phyloP scores from a whole-genome alignment of 805 yeast genomes.

The Candida nonsorbophila region DNA sequence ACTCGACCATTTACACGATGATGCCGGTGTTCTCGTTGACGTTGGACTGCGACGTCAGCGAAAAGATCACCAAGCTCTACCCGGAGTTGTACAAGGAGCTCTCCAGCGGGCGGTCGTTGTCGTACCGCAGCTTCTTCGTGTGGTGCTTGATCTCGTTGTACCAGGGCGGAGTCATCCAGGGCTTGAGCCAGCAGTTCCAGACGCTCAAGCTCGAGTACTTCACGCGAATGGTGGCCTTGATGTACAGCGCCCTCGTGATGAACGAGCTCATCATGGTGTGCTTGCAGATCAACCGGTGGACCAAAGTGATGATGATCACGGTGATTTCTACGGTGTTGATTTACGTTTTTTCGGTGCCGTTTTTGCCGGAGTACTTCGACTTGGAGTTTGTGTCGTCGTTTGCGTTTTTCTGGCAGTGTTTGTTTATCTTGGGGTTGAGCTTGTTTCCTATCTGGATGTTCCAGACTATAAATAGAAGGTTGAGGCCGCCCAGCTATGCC shows the following conservation, averaged over 20 bases:
- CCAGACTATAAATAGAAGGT: conserved; percentile 63
- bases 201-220: conserved; percentile 54
- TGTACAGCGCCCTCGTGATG: conserved; percentile 72
- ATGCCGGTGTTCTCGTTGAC: conserved; percentile 95
- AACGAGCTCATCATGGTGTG: conserved; percentile 95
- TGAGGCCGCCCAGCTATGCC: conserved; percentile 94
- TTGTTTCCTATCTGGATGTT: conserved; percentile 87
- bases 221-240: conserved; percentile 74
- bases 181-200: conserved; percentile 71
- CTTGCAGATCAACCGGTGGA: conserved; percentile 90
- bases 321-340: conserved; percentile 64
- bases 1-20: conserved; percentile 96
- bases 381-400: conserved; percentile 54
- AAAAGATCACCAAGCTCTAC: conserved; percentile 78
- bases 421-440: conserved; percentile 60
- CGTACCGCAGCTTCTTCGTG: conserved; percentile 81
- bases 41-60: conserved; percentile 86
- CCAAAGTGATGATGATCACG: conserved; percentile 63
- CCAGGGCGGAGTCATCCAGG: conserved; percentile 85
- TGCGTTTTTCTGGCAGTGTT: conserved; percentile 63
- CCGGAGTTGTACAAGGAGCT: conserved; percentile 94
- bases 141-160: conserved; percentile 89
- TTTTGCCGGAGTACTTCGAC: conserved; percentile 83
- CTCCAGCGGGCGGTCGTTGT: conserved; percentile 80
- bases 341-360: conserved; percentile 75